A percentile compares a stretch with the other conserved stretches of the same genome.
phyloP scores from a whole-genome alignment of 2,329 filamentous ascomycete genomes.

The Calonectria hongkongensis region DNA sequence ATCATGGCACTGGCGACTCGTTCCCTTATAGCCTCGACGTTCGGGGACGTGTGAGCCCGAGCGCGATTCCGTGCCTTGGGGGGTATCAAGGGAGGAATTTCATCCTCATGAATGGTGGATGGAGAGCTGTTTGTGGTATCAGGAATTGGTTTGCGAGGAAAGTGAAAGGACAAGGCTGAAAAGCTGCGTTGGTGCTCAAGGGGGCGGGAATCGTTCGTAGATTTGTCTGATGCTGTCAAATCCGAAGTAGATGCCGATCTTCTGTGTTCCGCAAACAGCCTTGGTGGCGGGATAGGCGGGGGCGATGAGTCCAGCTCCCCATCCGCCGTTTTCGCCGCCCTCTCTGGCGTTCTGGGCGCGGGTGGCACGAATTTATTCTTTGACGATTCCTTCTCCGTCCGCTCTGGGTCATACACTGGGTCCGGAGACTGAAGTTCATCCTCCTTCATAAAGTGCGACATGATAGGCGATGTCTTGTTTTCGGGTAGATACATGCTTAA shows the following conservation, averaged over 20 bases:
- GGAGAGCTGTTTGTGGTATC: slow-evolving; percentile 52
- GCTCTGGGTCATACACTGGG: slow-evolving; percentile 58
- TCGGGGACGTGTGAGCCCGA: slow-evolving; percentile 67
- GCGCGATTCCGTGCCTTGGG: slow-evolving; percentile 63
- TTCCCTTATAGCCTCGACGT: slow-evolving; percentile 71
- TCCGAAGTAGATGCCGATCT: slow-evolving; percentile 24
- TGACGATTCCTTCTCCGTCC: slow-evolving; percentile 43
- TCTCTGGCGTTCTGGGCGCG: slow-evolving; percentile 28
- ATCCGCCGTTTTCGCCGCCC: slow-evolving; percentile 4
- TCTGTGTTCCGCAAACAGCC: not conserved
- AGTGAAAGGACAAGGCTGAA: slow-evolving; percentile 74
- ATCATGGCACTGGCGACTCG: slow-evolving; percentile 74
- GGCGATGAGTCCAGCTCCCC: slow-evolving; percentile 30
- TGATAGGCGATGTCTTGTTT: slow-evolving; percentile 71
- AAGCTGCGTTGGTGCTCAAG: slow-evolving; percentile 65
- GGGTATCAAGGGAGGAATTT: slow-evolving; percentile 62
- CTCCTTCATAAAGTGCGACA: slow-evolving; percentile 70
- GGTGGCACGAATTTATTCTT: slow-evolving; percentile 41
- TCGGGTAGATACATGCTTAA: slow-evolving; percentile 70
- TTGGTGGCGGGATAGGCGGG: slow-evolving; percentile 13
- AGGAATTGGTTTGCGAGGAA: slow-evolving; percentile 67
- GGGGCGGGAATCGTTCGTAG: slow-evolving; percentile 52
- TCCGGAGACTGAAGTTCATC: slow-evolving; percentile 60
- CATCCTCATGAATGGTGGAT: slow-evolving; percentile 51
- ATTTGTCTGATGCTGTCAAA: slow-evolving; percentile 24